Evolutionary conservation across 805 yeast species (phyloP), one percentile per base, ranked within the genome.

Genomic region (Kuraishia hungarica): DNA sequence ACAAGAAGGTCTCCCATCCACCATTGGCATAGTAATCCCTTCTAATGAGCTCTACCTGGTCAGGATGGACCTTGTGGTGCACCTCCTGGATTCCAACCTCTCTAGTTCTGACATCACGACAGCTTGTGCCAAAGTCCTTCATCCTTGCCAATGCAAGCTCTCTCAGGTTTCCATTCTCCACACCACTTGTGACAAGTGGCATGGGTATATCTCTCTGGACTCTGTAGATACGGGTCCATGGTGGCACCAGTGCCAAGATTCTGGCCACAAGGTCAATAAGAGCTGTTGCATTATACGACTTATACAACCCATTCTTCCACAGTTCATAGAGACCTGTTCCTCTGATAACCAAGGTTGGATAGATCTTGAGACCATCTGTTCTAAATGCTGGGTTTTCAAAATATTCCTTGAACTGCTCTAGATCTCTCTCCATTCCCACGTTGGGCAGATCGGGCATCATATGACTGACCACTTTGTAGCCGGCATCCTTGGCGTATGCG

Each of bases 371-470:
- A 43, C 99, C 99, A 68, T 94, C 99, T 1, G 99, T 94, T 70
- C 99, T 81, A 72, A 94, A 94, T 28, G 83, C 96, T 1, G 99
- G 99, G 68, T 89, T 94, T 64, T 93, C 98, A 67, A 94, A 94
- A 73, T 94, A 94, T 69, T 94, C 99, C 64, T 86, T 83, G 67
- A 94, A 94, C 72, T 94, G 99, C 65, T 91, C 97, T 57, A 93
- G 74, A 68, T 94, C 99, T 68, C 99, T 82, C 72, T 94, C 99
- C 96, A 93, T 89, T 20, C 98, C 99, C 57, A 94, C 97, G 65
- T 94, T 94, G 19, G 99, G 99, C 64, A 94, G 77, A 75, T 94
- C 99, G 17, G 99, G 99, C 99, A 94, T 94, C 99, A 94, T 94
- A 73, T 94, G 99, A 60, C 96, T 85, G 23, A 94, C 99, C 54